These are phyloP conservation scores for Alternaria postmessia DNA, from an alignment of 2,329 filamentous ascomycete genomes.

Conservation along the genomic window DNA sequence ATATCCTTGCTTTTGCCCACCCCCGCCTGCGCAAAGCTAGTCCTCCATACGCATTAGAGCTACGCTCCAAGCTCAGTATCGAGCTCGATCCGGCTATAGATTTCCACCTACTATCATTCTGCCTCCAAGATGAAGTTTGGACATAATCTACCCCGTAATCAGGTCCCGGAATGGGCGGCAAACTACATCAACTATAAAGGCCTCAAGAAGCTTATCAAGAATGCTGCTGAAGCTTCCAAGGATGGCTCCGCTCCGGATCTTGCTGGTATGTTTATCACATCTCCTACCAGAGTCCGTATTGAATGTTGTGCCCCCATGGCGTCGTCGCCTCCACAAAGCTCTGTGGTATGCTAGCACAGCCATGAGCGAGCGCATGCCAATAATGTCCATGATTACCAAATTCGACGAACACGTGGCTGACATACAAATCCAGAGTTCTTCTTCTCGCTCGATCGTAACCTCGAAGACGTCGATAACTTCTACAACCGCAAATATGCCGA, in stretches of 20 bases:
- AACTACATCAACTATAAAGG: conserved; percentile 90
- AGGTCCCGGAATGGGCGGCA: conserved; percentile 86
- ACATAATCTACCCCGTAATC: conserved; percentile 74
- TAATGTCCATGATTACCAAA: not conserved
- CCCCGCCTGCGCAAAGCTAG: conserved; percentile 17
- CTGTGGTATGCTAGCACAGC: not conserved
- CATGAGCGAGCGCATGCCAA: not conserved
- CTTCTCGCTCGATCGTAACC: conserved; percentile 93
- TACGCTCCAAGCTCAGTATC: conserved; percentile 2
- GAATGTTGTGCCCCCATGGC: not conserved
- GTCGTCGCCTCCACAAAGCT: not conserved
- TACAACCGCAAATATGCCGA: conserved; percentile 96
- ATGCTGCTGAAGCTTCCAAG: conserved; percentile 70
- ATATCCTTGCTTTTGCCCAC: conserved; percentile 24
- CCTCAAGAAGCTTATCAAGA: conserved; percentile 94
- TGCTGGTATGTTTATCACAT: conserved; percentile 71
- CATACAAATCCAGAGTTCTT: conserved; percentile 77
- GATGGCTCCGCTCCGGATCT: conserved; percentile 82
- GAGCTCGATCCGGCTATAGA: not conserved
- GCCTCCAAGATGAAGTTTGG: conserved; percentile 56
- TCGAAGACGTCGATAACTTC: conserved; percentile 95
- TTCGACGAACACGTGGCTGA: conserved; percentile 13
- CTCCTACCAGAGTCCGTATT: not conserved
- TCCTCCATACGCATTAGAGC: not conserved
- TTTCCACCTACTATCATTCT: not conserved